These are phyloP conservation scores for Gossypium laxum DNA, from an alignment of 441 rosid species.

Conservation along the genomic window DNA sequence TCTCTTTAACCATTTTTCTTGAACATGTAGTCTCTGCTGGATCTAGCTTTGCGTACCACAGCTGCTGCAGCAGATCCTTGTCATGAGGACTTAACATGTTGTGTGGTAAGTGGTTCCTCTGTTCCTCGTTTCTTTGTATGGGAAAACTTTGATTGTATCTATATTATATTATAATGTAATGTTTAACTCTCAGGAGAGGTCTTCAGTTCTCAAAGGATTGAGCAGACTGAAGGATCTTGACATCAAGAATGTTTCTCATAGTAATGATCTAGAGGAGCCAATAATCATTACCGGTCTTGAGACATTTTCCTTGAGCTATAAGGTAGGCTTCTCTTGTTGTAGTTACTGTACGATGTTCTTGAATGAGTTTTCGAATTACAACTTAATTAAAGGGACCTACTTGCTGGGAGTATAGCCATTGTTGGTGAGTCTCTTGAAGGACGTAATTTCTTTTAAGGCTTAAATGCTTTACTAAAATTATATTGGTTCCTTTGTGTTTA, in stretches of 20 bases:
- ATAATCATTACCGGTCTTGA: constrained; percentile 82
- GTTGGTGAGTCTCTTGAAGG: background rate
- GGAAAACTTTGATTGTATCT: constrained; percentile 7
- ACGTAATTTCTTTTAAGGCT: background rate
- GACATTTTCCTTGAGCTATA: constrained; percentile 89
- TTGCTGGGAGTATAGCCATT: constrained; percentile 1
- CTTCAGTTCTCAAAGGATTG: constrained; percentile 67
- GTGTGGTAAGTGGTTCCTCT: constrained; percentile 49
- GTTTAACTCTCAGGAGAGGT: constrained; percentile 56
- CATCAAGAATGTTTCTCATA: constrained; percentile 30
- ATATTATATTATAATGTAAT: constrained; percentile 6
- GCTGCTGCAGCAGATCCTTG: constrained; percentile 95
- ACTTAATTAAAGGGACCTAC: background rate
- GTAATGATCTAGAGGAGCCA: constrained; percentile 49
- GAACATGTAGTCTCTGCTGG: constrained; percentile 67
- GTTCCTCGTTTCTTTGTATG: constrained; percentile 7
- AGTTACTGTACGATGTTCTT: background rate
- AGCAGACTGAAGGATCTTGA: constrained; percentile 49
- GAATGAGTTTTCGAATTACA: background rate
- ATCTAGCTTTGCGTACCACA: constrained; percentile 89
- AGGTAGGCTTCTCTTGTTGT: constrained; percentile 35
- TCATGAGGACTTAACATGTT: constrained; percentile 88
- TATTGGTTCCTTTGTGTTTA: background rate
- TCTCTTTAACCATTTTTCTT: constrained; percentile 1
- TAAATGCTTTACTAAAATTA: background rate